Evolutionary conservation across 768 basidiomycete genomes (phyloP).

Genomic region (Tremella mesenterica): DNA sequence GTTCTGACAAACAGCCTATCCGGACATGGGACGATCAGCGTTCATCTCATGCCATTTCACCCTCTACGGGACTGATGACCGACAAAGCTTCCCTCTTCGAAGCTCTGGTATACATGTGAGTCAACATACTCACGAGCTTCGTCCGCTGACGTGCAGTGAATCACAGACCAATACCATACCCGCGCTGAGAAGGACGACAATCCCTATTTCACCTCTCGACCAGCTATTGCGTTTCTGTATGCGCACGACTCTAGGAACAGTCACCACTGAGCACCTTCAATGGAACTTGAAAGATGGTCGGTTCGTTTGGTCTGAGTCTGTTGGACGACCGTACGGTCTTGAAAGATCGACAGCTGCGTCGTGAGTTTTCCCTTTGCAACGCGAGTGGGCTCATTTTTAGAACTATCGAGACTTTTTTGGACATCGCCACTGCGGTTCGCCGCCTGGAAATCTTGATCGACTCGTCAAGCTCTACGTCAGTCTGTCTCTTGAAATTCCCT

Average conservation of each 20-base stretch:
- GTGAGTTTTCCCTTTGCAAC: conserved; percentile 7
- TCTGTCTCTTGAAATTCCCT: background rate
- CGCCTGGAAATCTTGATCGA: conserved; percentile 29
- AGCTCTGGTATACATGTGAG: conserved; percentile 11
- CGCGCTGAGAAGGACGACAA: background rate
- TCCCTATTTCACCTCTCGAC: conserved; percentile 4
- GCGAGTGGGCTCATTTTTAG: conserved; percentile 8
- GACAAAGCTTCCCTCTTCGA: conserved; percentile 6
- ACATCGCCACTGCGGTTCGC: conserved; percentile 23
- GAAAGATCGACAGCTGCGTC: conserved; percentile 7
- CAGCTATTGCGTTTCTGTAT: conserved; percentile 17
- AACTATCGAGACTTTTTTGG: conserved; percentile 13
- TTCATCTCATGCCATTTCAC: background rate
- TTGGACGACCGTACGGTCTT: conserved; percentile 10
- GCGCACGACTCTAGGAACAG: conserved; percentile 26
- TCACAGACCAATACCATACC: background rate
- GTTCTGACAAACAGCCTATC: conserved; percentile 5
- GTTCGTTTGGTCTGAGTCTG: conserved; percentile 13
- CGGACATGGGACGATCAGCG: conserved; percentile 14
- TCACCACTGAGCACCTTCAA: conserved; percentile 9
- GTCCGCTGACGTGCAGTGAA: background rate
- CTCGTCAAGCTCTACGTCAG: conserved; percentile 16
- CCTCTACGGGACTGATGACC: background rate
- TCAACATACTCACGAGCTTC: background rate
- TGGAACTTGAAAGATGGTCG: conserved; percentile 18